Percentiles rank a stretch among this genome's conserved stretches.
phyloP scores from a whole-genome alignment of 306 rosid species.

The Dryas drummondii region DNA sequence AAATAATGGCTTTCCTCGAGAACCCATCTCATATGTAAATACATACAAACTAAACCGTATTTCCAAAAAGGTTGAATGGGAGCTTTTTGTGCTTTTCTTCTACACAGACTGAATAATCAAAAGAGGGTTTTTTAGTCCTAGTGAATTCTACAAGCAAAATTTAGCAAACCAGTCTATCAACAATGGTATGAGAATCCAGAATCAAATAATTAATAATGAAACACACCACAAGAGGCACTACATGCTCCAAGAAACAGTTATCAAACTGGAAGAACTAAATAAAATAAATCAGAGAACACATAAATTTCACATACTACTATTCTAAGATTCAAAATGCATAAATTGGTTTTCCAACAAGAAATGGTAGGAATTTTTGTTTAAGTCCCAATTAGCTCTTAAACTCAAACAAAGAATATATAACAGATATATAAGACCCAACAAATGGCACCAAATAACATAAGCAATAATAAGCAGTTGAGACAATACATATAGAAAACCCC shows the following conservation, averaged over 20 bases:
- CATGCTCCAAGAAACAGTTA: background rate
- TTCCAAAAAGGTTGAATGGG: slow-evolving; percentile 5
- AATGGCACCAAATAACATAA: slow-evolving; percentile 5
- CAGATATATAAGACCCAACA: background rate
- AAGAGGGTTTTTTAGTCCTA: background rate
- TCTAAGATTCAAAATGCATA: slow-evolving; percentile 1
- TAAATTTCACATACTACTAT: background rate
- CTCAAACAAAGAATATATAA: background rate
- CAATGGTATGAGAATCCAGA: background rate
- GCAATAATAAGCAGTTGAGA: background rate
- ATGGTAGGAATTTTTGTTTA: background rate
- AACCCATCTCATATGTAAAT: slow-evolving; percentile 93
- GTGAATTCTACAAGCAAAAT: background rate
- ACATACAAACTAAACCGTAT: slow-evolving; percentile 55
- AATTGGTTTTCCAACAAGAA: slow-evolving; percentile 3
- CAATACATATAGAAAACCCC: slow-evolving; percentile 1
- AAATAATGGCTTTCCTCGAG: slow-evolving; percentile 83
- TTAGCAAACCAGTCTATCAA: slow-evolving; percentile 2
- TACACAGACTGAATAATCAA: background rate
- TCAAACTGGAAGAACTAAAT: background rate
- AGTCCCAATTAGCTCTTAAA: background rate
- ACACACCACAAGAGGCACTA: background rate
- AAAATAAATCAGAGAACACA: background rate
- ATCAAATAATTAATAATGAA: background rate
- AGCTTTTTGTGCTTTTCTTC: slow-evolving; percentile 33